Percentiles rank a stretch among this genome's conserved stretches.
Evolutionary conservation across 2,329 filamentous ascomycete species (phyloP).

Genomic region (Exophiala calicioides): DNA sequence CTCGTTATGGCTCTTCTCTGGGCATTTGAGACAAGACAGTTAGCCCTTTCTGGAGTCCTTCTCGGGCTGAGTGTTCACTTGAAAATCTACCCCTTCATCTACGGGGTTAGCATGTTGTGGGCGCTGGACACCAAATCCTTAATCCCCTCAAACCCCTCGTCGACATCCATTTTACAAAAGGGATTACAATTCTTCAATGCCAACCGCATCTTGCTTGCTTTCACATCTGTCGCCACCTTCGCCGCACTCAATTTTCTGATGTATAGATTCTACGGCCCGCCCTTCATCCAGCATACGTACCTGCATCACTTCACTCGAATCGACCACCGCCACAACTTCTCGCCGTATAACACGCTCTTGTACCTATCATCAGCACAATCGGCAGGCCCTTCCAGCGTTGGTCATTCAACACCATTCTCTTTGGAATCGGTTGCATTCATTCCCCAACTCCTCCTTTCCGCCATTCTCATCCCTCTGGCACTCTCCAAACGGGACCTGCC

Average conservation of each 20-base stretch:
- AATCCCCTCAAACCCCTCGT: conserved; percentile 1
- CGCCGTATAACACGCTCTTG: conserved; percentile 87
- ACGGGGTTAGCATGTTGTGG: conserved; percentile 63
- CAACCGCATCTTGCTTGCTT: conserved; percentile 40
- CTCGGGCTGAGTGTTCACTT: conserved; percentile 89
- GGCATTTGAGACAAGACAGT: conserved; percentile 68
- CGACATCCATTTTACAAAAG: conserved; percentile 24
- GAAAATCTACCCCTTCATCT: conserved; percentile 98
- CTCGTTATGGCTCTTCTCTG: conserved; percentile 81
- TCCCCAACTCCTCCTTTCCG: conserved; percentile 80
- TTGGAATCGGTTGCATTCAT: conserved; percentile 84
- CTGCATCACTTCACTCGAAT: conserved; percentile 89
- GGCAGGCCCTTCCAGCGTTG: conserved; percentile 34
- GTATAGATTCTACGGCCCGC: conserved; percentile 74
- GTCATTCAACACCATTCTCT: conserved; percentile 39
- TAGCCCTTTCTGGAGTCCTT: conserved; percentile 68
- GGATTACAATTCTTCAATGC: conserved; percentile 40
- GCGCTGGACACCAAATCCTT: conserved; percentile 34
- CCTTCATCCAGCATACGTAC: conserved; percentile 87
- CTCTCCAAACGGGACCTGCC: conserved; percentile 54
- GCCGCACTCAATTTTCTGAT: conserved; percentile 72
- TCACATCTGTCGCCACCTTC: conserved; percentile 73
- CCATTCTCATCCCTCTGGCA: conserved; percentile 69
- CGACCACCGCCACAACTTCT: conserved; percentile 98
- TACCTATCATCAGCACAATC: conserved; percentile 75